Base-by-base conservation (phyloP, 768 basidiomycete species). In the Tricholoma flavovirens region DNA sequence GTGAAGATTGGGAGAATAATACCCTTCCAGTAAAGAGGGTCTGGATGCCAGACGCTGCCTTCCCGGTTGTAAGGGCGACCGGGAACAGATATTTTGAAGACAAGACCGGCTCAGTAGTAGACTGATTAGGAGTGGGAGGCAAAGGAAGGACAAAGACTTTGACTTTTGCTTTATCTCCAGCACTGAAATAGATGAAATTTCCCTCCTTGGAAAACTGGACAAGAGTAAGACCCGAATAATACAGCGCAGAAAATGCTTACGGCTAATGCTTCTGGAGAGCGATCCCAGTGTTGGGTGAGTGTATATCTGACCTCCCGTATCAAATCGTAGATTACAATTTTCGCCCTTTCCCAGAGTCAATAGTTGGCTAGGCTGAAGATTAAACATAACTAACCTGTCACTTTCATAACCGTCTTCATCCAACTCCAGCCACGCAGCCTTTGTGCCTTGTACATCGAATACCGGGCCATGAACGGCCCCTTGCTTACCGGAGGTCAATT, bases 371-470 rank as follows among this genome's bases (percentile, higher is more conserved):
- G 38, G 15, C 24, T 24, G 7, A 38, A n/a, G 36, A 43, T 12
- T 12, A 7, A 45, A 29, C 26, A 53, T 7, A 54, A 67, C 42
- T 3, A 57, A 84, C 85, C 88, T 82, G 71, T 96, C 95, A 51
- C 87, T 79, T 70, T 98, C 95, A 62, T 94, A 88, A 1, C 95
- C 94, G 62, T 98, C 93, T 65, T 88, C 68, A 51, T 86, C 84
- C 59, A 94, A 80, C 68, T 98, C 90, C 36, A 91, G 71, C 95
- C 95, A 98, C 1, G 89, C 93, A 1, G 83, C 83, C 68, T 87
- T 87, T 49, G 78, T 78, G 0, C 87, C 90, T 46, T 82, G 71
- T 3, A 72, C 71, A 56, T 76, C 89, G 68, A 96, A 83, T 6
- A 82, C 79, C 0, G 92, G 87, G n/a, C 73, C 77, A 61, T 82